These are phyloP conservation scores for Calonectria naviculata DNA, from an alignment of 2,329 filamentous ascomycete genomes.

Conservation along the genomic window DNA sequence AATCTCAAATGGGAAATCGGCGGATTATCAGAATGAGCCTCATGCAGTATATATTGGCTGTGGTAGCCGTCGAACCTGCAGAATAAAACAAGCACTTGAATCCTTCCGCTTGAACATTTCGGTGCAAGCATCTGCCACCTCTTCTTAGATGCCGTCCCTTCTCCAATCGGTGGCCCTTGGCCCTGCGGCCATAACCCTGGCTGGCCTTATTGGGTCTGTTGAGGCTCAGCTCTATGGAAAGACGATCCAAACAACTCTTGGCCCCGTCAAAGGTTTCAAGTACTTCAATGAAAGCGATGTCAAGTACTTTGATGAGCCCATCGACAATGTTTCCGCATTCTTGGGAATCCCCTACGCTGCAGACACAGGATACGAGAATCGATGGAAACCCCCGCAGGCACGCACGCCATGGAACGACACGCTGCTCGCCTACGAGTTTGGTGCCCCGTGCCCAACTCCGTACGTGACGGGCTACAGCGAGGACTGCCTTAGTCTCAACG, in stretches of 20 bases:
- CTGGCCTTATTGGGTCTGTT: not conserved
- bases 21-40: not conserved
- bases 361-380: slow-evolving; percentile 6
- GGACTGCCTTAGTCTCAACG: slow-evolving; percentile 13
- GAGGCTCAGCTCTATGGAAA: not conserved
- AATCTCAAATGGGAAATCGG: not conserved
- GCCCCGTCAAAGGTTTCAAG: not conserved
- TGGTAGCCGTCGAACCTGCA: not conserved
- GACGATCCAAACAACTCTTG: not conserved
- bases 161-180: not conserved
- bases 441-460: not conserved
- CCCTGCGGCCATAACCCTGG: not conserved
- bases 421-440: not conserved
- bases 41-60: not conserved
- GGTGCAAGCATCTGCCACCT: too few species aligned
- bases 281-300: slow-evolving; percentile 1
- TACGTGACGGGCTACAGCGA: not conserved
- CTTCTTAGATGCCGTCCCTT: not conserved
- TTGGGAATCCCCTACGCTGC: slow-evolving; percentile 10
- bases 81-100: not conserved
- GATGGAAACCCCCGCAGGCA: slow-evolving; percentile 7
- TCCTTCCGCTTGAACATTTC: too few species aligned
- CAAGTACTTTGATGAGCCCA: not conserved
- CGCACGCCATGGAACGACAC: slow-evolving; percentile 5
- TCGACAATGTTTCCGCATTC: not conserved